phyloP scores from a whole-genome alignment of 306 rosid genomes.

The Sicyos edulis region DNA sequence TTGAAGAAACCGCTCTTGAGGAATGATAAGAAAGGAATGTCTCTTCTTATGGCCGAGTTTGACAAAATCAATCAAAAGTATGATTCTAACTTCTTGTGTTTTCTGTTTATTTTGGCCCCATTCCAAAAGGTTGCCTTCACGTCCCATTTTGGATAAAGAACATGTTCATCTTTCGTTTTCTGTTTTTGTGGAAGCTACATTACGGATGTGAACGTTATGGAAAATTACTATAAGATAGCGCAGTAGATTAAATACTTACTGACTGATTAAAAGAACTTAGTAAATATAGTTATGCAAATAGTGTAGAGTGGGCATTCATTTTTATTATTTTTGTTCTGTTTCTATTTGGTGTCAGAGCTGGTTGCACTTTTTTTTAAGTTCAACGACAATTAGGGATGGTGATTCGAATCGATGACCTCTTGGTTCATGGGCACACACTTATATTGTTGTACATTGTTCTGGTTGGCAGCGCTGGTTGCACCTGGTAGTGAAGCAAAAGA shows the following conservation, averaged over 20 bases:
- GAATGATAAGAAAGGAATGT: slow-evolving; percentile 85
- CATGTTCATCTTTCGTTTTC: too few species aligned
- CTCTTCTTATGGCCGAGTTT: slow-evolving; percentile 74
- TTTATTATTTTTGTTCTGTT: not conserved
- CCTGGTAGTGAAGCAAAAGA: not conserved
- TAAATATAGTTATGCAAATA: not conserved
- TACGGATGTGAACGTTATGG: too few species aligned
- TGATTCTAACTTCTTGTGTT: slow-evolving; percentile 14
- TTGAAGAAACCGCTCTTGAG: slow-evolving; percentile 78
- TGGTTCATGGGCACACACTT: too few species aligned
- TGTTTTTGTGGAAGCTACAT: too few species aligned
- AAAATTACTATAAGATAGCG: too few species aligned
- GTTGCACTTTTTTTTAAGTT: not conserved
- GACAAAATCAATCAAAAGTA: slow-evolving; percentile 79
- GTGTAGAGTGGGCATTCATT: not conserved
- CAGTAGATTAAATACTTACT: too few species aligned
- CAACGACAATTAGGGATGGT: too few species aligned
- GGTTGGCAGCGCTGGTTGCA: too few species aligned
- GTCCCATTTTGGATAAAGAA: too few species aligned
- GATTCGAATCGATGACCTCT: too few species aligned
- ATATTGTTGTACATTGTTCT: too few species aligned
- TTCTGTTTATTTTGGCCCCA: not conserved
- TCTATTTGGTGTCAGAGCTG: slow-evolving; percentile 5
- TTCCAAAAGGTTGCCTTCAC: not conserved
- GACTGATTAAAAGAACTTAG: not conserved